A percentile compares a stretch with the other conserved stretches of the same genome.
phyloP scores from a whole-genome alignment of 768 basidiomycete species.

The button mushroom (Agaricus bisporus) region DNA sequence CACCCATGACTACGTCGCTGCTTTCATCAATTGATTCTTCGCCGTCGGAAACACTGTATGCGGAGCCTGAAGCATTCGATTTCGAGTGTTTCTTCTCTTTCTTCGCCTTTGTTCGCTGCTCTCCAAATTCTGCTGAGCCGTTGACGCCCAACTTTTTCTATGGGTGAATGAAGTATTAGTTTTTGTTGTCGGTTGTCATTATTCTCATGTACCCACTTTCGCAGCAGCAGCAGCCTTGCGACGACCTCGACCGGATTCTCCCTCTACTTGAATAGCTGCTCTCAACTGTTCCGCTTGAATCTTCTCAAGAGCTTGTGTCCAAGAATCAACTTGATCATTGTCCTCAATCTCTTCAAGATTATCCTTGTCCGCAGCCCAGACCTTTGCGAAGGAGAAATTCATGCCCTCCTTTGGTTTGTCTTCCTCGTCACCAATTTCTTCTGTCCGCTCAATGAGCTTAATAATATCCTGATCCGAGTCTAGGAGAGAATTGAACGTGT shows the following conservation, averaged over 20 bases:
- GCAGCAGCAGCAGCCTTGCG: constrained; percentile 65
- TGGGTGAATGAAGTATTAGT: constrained; percentile 8
- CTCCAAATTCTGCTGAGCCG: constrained; percentile 3
- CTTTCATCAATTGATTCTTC: constrained; percentile 16
- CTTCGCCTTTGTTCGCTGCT: constrained; percentile 8
- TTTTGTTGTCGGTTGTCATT: neutral
- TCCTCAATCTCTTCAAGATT: constrained; percentile 63
- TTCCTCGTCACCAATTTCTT: constrained; percentile 58
- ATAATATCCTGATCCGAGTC: constrained; percentile 81
- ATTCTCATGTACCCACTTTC: constrained; percentile 24
- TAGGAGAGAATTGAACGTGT: constrained; percentile 18
- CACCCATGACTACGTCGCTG: constrained; percentile 14
- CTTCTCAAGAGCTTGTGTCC: constrained; percentile 65
- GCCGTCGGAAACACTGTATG: constrained; percentile 26
- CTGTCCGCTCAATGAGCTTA: constrained; percentile 80
- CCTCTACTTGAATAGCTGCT: constrained; percentile 36
- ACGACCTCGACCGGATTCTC: constrained; percentile 67
- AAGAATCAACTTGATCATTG: constrained; percentile 67
- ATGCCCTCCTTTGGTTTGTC: constrained; percentile 44
- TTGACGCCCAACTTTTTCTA: constrained; percentile 22
- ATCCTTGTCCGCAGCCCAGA: constrained; percentile 83
- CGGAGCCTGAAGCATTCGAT: constrained; percentile 25
- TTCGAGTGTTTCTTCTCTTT: constrained; percentile 16
- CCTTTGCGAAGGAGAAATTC: constrained; percentile 83
- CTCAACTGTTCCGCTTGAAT: constrained; percentile 40